Base-by-base conservation (phyloP, 768 basidiomycete genomes). In the Naganishia vishniacii region DNA sequence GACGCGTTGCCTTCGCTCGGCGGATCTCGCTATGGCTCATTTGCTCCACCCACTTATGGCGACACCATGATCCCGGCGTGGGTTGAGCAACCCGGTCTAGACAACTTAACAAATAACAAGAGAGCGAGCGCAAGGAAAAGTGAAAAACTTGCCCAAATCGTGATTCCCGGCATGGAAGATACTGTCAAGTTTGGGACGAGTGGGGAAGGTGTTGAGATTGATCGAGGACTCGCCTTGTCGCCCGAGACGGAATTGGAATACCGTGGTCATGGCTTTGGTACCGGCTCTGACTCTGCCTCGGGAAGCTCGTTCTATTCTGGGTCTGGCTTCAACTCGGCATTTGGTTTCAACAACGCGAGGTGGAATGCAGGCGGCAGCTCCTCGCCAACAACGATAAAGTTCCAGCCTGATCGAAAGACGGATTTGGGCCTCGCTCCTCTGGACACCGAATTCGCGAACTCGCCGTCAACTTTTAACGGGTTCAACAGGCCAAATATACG, bases 1-100 rank as follows among this genome's bases (percentile, higher is more conserved):
- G 49, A 51, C 16, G 34, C 31, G 13, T 40, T 63, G 53, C 53
- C 53, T 25, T 20, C 11, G 32, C 0, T 7, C 18, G 25, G 53
- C 5, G 53, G 53, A 13, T 56, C 53, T 41, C 16, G 53, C n/a
- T 56, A 56, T 29, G 53, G 53, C 32, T 56, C 53, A 12, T 56
- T 56, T 34, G 34, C 34, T 23, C 9, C 4, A 9, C 6, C 37
- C 23, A 20, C 13, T 20, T 29, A 37, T 12, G 34, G 20, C 3
- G 37, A 56, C 16, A 56, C 32, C 11, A 56, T 40, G 20, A 26
- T 56, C 47, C 23, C 47, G 20, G 4, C 53, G 23, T 6, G 23
- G 11, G 18, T 8, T 6, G 34, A 26, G 20, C 3, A 25, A 2
- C 34, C 23, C 12, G 13, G 9, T 23, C n/a, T n/a, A 29, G 26